Evolutionary conservation across 371 early-diverging fungal genomes (phyloP), one percentile per base, ranked within the genome.

Genomic region (Nematocida sp.): DNA sequence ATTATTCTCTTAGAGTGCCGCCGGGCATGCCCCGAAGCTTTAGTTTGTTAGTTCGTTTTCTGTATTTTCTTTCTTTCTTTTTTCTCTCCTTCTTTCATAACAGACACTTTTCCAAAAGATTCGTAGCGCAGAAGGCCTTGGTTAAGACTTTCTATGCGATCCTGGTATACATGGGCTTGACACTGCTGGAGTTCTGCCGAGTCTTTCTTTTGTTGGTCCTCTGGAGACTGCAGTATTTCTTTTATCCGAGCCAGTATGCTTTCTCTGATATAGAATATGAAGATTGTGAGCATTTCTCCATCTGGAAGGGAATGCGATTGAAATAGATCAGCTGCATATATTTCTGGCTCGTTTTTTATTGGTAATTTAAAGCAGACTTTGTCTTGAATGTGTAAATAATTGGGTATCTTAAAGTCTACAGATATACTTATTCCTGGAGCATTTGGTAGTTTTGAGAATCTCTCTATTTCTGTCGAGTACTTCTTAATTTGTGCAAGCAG

Each of bases 311-410:
- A 23, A 52, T 78, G 55, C 0, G 57, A 9, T 40, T 25, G 33
- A 44, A 78, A 78, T 40, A 78, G 47, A 46, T 78, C 80, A 60
- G 33, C 27, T 25, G 80, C 80, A 39, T 78, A 78, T 54, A 67
- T 62, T 25, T 78, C 80, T 25, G 80, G 80, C 13, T 27, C 67
- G 3, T 42, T 67, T 70, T 62, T 66, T 18, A 78, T 27, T 5
- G 80, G 80, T 11, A 78, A 47, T 5, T 18, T 40, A 33, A 78
- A 70, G 25, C 27, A n/a, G 9, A 78, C 61, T 20, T 33, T 9
- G 57, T 78, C 80, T 42, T 57, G 39, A 0, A 78, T 78, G 13
- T 47, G 23, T 11, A 78, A 42, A 56, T 11, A 50, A 44, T 33
- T 57, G 11, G 3, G 47, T 25, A 78, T 60, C 42, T 78, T 46